phyloP scores from a whole-genome alignment of 106 monocot species.

The Phalaenopsis equestris region DNA sequence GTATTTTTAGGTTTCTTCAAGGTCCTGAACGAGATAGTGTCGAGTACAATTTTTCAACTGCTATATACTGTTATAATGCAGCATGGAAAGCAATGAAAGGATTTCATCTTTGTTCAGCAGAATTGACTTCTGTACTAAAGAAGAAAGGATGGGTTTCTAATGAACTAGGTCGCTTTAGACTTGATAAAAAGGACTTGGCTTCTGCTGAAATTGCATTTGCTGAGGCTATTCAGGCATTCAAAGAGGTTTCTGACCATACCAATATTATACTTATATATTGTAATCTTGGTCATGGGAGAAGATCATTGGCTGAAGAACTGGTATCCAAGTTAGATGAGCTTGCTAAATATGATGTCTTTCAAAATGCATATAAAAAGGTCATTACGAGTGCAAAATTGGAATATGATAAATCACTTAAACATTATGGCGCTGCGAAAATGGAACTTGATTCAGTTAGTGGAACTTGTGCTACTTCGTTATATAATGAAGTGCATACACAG shows the following conservation, averaged over 20 bases:
- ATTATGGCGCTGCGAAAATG: slow-evolving; percentile 65
- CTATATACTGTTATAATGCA: slow-evolving; percentile 53
- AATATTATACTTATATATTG: slow-evolving; percentile 95
- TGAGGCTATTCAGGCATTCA: slow-evolving; percentile 81
- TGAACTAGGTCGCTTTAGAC: slow-evolving; percentile 79
- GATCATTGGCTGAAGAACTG: slow-evolving; percentile 81
- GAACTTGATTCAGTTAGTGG: slow-evolving; percentile 38
- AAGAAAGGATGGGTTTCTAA: slow-evolving; percentile 90
- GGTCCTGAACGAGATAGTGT: slow-evolving; percentile 47
- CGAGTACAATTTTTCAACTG: slow-evolving; percentile 60
- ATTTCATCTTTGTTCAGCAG: slow-evolving; percentile 28
- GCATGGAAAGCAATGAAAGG: slow-evolving; percentile 42
- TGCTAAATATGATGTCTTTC: slow-evolving; percentile 28
- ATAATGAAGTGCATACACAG: slow-evolving; percentile 74
- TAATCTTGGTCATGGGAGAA: slow-evolving; percentile 93
- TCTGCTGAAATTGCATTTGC: slow-evolving; percentile 80
- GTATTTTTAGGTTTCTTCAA: slow-evolving; percentile 80
- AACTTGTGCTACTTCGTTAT: slow-evolving; percentile 30
- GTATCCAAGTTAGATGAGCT: slow-evolving; percentile 61
- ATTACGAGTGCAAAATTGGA: slow-evolving; percentile 70
- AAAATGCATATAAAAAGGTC: slow-evolving; percentile 45
- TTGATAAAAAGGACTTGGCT: slow-evolving; percentile 49
- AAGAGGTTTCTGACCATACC: slow-evolving; percentile 72
- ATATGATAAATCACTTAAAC: slow-evolving; percentile 67
- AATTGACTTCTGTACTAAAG: slow-evolving; percentile 46